These are phyloP conservation scores for Arthrobotrys musiformis DNA, from an alignment of 2,329 filamentous ascomycete species.

Conservation along the genomic window DNA sequence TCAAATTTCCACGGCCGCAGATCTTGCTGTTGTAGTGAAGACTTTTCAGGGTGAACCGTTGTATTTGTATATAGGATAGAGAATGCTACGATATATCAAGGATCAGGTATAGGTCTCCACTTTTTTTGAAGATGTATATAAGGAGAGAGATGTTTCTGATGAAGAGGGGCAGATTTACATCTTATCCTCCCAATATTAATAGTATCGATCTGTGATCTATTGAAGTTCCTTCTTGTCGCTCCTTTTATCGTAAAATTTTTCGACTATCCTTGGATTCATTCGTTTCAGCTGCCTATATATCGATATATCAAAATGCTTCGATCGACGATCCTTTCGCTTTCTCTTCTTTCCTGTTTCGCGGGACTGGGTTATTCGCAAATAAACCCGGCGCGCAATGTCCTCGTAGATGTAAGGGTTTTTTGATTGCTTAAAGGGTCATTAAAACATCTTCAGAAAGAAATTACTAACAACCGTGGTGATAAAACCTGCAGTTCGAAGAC, in stretches of 20 bases:
- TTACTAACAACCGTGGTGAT: background rate
- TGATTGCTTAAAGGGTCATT: too few relatives aligned
- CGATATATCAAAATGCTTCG: constrained; percentile 24
- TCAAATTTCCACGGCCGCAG: constrained; percentile 15
- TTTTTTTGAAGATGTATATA: constrained; percentile 16
- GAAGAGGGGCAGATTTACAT: constrained; percentile 4
- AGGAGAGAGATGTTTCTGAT: constrained; percentile 2
- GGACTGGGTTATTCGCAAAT: constrained; percentile 22
- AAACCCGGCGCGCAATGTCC: background rate
- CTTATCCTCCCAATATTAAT: constrained; percentile 2
- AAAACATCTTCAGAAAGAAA: too few relatives aligned
- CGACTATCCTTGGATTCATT: background rate
- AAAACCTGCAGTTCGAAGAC: constrained; percentile 18
- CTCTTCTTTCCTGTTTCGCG: constrained; percentile 17
- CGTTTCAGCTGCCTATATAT: background rate
- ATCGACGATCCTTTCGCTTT: constrained; percentile 16
- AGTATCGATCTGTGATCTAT: constrained; percentile 11
- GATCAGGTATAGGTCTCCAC: background rate
- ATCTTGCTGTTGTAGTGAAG: background rate
- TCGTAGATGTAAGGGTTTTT: constrained; percentile 15
- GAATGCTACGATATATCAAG: too few relatives aligned
- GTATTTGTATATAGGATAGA: background rate
- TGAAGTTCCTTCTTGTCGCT: constrained; percentile 6
- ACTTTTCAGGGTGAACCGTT: background rate
- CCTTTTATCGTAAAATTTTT: background rate